These are phyloP conservation scores for Scutellaria baicalensis DNA, from an alignment of 257 asterid genomes.

Conservation along the genomic window DNA sequence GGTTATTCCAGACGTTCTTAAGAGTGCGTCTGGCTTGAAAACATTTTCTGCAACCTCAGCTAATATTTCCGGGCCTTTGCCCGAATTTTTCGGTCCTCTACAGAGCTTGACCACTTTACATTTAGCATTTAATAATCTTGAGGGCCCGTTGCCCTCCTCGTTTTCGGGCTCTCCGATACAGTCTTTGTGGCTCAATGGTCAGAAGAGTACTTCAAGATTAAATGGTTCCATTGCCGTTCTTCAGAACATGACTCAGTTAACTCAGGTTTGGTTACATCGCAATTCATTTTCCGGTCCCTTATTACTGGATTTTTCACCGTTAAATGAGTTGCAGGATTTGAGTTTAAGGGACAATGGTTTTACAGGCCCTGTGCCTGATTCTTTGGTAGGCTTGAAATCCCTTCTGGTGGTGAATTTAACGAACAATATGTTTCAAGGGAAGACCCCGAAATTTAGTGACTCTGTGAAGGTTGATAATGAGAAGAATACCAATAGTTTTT, in stretches of 20 bases:
- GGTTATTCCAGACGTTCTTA: conserved; percentile 48
- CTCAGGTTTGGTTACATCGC: conserved; percentile 52
- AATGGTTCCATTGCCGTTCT: conserved; percentile 47
- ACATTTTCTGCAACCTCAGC: conserved; percentile 54
- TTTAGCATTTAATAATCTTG: conserved; percentile 47
- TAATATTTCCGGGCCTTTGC: conserved; percentile 49
- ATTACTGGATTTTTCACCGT: conserved; percentile 44
- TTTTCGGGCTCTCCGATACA: conserved; percentile 46
- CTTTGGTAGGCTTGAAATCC: conserved; percentile 30
- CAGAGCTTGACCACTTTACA: conserved; percentile 27
- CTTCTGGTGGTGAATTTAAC: conserved; percentile 57
- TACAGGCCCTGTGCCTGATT: conserved; percentile 66
- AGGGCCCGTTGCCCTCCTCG: conserved; percentile 58
- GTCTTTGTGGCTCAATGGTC: conserved; percentile 64
- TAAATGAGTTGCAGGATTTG: conserved; percentile 31
- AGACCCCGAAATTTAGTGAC: conserved; percentile 39
- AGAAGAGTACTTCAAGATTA: conserved; percentile 25
- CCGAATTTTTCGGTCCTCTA: conserved; percentile 43
- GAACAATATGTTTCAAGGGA: conserved; percentile 63
- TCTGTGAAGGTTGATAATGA: conserved; percentile 35
- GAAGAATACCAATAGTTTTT: conserved; percentile 39
- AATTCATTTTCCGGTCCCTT: conserved; percentile 57
- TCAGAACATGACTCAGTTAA: conserved; percentile 50
- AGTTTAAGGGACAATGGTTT: conserved; percentile 61
- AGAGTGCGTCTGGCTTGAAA: conserved; percentile 29